Conservation (phyloP, 108 stramenopile genomes). For the Craspedostauros australis region DNA sequence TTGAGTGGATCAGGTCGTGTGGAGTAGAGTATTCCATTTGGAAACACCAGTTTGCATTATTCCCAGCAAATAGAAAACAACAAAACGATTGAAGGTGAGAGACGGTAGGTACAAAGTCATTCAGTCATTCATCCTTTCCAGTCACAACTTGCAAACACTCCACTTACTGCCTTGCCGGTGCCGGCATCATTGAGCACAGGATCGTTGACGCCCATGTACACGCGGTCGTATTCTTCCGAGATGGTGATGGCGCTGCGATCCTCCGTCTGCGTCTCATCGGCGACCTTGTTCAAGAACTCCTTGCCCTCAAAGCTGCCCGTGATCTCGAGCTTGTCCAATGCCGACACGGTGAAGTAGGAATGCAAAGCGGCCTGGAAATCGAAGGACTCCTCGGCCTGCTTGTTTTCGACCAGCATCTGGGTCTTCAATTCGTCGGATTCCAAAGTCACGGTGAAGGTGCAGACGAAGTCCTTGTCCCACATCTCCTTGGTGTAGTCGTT, state of each 20-base stretch:
- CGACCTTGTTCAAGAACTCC: constrained; percentile 85
- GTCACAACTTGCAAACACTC: too few relatives aligned
- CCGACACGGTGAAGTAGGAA: constrained; percentile 91
- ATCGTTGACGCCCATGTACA: constrained; percentile 92
- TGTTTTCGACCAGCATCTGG: constrained; percentile 82
- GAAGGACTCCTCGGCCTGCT: constrained; percentile 69
- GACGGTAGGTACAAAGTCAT: too few relatives aligned
- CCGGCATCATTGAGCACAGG: constrained; percentile 87
- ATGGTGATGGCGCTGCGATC: constrained; percentile 81
- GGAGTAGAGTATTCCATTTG: too few relatives aligned
- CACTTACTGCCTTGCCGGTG: constrained; percentile 69
- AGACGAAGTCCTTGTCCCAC: constrained; percentile 93
- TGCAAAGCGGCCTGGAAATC: constrained; percentile 95
- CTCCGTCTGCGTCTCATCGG: constrained; percentile 84
- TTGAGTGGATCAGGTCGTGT: too few relatives aligned
- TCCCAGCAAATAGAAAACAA: too few relatives aligned
- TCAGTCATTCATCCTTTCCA: too few relatives aligned
- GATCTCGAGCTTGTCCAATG: constrained; percentile 84
- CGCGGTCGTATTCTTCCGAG: constrained; percentile 85
- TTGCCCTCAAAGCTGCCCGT: constrained; percentile 84
- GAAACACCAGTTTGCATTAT: too few relatives aligned
- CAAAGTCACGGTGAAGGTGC: constrained; percentile 77
- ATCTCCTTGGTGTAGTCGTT: constrained; percentile 91
- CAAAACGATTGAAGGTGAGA: too few relatives aligned
- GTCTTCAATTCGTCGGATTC: constrained; percentile 77